phyloP scores from a whole-genome alignment of 2,329 filamentous ascomycete genomes.

The Aspergillus quadrilineatus region DNA sequence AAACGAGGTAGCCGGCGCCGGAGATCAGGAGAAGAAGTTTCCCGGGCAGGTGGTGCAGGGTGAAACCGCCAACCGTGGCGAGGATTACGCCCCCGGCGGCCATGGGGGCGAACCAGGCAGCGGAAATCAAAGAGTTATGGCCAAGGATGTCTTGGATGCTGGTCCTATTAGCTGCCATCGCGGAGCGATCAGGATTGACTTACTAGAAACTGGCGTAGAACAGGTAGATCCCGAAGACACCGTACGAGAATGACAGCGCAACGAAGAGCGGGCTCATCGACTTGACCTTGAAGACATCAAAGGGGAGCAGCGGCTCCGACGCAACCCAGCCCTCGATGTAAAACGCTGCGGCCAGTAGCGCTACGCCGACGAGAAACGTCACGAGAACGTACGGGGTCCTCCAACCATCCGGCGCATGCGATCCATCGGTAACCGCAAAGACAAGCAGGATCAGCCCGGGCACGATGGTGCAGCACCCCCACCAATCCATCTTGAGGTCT shows the following conservation, averaged over 20 bases:
- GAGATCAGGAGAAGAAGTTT: constrained; percentile 6
- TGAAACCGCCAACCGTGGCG: constrained; percentile 6
- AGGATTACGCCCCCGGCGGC: neutral
- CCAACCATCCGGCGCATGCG: constrained; percentile 9
- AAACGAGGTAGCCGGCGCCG: neutral
- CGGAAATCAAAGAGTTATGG: constrained; percentile 2
- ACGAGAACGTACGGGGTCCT: constrained; percentile 10
- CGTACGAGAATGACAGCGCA: constrained; percentile 8
- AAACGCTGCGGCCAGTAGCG: constrained; percentile 5
- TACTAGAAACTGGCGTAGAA: constrained; percentile 16
- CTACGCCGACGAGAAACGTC: constrained; percentile 2
- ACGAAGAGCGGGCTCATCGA: constrained; percentile 10
- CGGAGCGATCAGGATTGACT: neutral
- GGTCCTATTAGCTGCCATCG: neutral
- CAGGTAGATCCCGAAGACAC: constrained; percentile 12
- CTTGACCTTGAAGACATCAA: constrained; percentile 15
- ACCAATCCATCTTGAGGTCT: neutral
- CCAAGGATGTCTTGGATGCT: constrained; percentile 6
- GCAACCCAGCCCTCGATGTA: constrained; percentile 11
- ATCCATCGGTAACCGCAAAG: constrained; percentile 8
- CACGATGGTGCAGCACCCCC: neutral
- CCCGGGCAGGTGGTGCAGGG: constrained; percentile 1
- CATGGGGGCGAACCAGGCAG: constrained; percentile 3
- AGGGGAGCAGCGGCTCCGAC: neutral
- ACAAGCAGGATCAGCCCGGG: constrained; percentile 5